Conservation (phyloP, 2,329 filamentous ascomycete genomes). For the Diaporthe batatas region DNA sequence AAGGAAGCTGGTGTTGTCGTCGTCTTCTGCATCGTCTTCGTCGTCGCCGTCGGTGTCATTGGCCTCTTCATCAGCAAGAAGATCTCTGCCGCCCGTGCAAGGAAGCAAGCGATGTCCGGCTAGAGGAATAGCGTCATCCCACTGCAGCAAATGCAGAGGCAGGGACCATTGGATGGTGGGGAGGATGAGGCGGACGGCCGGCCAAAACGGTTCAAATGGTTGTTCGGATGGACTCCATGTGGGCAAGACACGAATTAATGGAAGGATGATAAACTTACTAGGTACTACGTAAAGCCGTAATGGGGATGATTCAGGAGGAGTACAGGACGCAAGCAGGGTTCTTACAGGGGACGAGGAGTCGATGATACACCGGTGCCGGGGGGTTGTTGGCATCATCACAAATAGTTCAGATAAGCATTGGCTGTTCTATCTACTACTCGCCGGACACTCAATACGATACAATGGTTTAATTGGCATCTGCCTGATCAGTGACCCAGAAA, state of each 20-base stretch:
- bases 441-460: slow-evolving; percentile 28
- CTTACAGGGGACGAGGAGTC: slow-evolving; percentile 23
- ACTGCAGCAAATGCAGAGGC: background rate
- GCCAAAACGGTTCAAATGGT: too few species aligned
- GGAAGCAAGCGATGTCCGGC: slow-evolving; percentile 24
- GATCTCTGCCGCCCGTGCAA: slow-evolving; percentile 48
- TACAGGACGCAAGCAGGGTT: too few species aligned
- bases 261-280: slow-evolving; percentile 36
- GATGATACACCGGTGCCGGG: slow-evolving; percentile 43
- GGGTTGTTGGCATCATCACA: slow-evolving; percentile 37
- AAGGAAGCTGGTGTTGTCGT: slow-evolving; percentile 71
- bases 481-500: background rate
- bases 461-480: slow-evolving; percentile 23
- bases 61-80: slow-evolving; percentile 59
- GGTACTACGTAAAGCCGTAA: slow-evolving; percentile 41
- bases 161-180: background rate
- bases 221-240: background rate
- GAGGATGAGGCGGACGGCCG: too few species aligned
- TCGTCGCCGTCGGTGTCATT: slow-evolving; percentile 65
- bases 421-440: slow-evolving; percentile 39
- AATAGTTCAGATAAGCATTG: slow-evolving; percentile 36
- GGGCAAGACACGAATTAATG: slow-evolving; percentile 39
- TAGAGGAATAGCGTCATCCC: background rate
- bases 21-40: slow-evolving; percentile 72
- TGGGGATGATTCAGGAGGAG: slow-evolving; percentile 26